Base-by-base conservation (phyloP, 495 filamentous ascomycete species). In the Pyronema omphalodes region DNA sequence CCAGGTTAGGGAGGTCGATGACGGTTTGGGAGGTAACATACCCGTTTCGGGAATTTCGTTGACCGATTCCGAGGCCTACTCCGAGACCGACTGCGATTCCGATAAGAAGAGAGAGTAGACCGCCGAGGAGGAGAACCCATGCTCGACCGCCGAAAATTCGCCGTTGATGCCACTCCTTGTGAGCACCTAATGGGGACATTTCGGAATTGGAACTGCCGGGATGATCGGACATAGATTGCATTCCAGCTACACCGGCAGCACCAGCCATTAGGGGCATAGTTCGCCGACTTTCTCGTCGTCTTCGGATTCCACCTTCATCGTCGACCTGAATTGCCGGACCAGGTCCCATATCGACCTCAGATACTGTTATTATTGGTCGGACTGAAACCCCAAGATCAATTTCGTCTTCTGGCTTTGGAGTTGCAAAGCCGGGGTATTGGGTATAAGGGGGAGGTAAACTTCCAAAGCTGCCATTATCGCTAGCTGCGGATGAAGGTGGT, bases 391-490 rank as follows among this genome's bases (percentile, higher is more conserved):
- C 47, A 36, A 50, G 47, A 50, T 50, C 47, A 51, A 50, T 18
- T 41, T 37, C 40, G 29, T 47, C 53, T 45, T 33, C 55, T 46
- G 55, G 55, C 12, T 60, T 58, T 34, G 41, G 41, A 12, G 50
- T 14, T 15, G 45, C 51, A 15, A 18, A 53, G 0, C 57, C 57
- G 15, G 61, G 57, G 43, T 64, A 64, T 43, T 53, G 45, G 23
- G 57, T 64, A 17, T 64, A 64, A 48, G 61, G 61, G 12, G 61
- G 61, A 19, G 61, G 61, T 54, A 54, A 35, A 12, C 29, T 37
- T 17, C 58, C 60, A 23, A 57, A 33, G 17, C 52, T 51, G 15
- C 60, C 51, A 1, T 55, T 44, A 15, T 58, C 52, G 17, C 55
- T 56, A 4, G 53, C 51, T 7, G 43, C 48, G 4, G 54, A 50